Base-by-base conservation (phyloP, 306 rosid genomes). In the Casuarina cunninghamiana region DNA sequence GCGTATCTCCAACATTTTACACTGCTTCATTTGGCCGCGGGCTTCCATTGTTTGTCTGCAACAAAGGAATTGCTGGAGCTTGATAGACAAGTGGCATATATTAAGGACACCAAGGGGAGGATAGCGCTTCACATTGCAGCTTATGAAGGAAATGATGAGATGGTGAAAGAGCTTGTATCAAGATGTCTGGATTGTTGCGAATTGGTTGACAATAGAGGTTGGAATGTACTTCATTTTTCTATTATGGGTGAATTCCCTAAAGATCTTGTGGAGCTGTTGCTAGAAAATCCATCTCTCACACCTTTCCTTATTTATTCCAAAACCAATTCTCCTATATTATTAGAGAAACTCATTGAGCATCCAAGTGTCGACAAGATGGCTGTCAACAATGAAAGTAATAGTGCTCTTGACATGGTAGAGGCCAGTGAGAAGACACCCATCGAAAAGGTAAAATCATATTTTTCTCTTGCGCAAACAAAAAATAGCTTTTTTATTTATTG, bases 61-160 rank as follows among this genome's bases (percentile, higher is more conserved):
- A 71, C n/a, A 1, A 2, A 0, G 46, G 8, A 5, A 6, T 43
- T 78, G 2, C 17, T 78, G 3, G 15, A 60, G 3, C 3, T 0
- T 2, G 44, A 71, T 41, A 60, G 1, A 35, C 0, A 6, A 0
- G 15, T 35, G 1, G 76, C 75, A n/a, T 78, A 60, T 63, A 43
- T 60, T 1, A 41, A 0, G 0, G 81, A 71, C 8, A 38, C 9
- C 10, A 2, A 45, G 17, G 42, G 48, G 2, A 71, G 9, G 41
- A 78, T 71, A 6, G 17, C 76, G 0, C 76, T 69, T 32, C 81
- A 70, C 13, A 10, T 78, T 19, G 76, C 81, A 48, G 76, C 71
- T 19, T 1, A 26, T 26, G 32, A 2, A 3, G 0, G 0, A 6
- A 51, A 71, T 2, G 21, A 69, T 70, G 10, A 12, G 8, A 2